These are phyloP conservation scores for Acmispon strigosus DNA, from an alignment of 306 rosid species.

Conservation along the genomic window DNA sequence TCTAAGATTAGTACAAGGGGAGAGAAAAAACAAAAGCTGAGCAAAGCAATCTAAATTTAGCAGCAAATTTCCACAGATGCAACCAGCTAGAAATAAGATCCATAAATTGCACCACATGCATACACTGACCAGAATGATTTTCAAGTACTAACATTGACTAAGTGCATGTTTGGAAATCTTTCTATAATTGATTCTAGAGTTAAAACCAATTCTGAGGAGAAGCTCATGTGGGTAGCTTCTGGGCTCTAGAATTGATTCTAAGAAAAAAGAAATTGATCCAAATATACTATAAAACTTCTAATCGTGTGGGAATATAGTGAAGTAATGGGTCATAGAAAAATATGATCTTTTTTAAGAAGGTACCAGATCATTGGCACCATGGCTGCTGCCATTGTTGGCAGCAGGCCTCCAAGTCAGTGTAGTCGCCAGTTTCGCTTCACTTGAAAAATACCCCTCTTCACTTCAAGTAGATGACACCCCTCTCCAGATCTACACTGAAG, in stretches of 20 bases:
- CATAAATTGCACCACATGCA: neutral
- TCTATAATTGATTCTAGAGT: too few species aligned
- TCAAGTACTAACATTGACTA: neutral
- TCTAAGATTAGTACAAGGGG: neutral
- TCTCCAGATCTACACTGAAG: slow-evolving; percentile 62
- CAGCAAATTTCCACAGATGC: slow-evolving; percentile 4
- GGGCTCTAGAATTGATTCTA: too few species aligned
- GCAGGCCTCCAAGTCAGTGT: slow-evolving; percentile 68
- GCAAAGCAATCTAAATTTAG: neutral
- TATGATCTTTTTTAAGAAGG: neutral
- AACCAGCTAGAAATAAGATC: slow-evolving; percentile 7
- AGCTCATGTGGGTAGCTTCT: too few species aligned
- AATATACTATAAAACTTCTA: neutral
- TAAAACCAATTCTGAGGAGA: too few species aligned
- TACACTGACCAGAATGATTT: neutral
- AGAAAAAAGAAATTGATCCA: too few species aligned
- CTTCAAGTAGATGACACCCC: slow-evolving; percentile 19
- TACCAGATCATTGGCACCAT: slow-evolving; percentile 72
- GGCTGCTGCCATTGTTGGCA: slow-evolving; percentile 86
- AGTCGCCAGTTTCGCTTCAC: slow-evolving; percentile 60
- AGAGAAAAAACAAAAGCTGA: neutral
- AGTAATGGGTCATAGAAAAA: slow-evolving; percentile 3
- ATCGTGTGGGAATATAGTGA: neutral
- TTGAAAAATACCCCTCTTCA: slow-evolving; percentile 12
- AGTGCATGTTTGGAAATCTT: neutral